These are phyloP conservation scores for Barnettozyma hawaiiensis DNA, from an alignment of 1,139 yeast genomes.

Conservation along the genomic window DNA sequence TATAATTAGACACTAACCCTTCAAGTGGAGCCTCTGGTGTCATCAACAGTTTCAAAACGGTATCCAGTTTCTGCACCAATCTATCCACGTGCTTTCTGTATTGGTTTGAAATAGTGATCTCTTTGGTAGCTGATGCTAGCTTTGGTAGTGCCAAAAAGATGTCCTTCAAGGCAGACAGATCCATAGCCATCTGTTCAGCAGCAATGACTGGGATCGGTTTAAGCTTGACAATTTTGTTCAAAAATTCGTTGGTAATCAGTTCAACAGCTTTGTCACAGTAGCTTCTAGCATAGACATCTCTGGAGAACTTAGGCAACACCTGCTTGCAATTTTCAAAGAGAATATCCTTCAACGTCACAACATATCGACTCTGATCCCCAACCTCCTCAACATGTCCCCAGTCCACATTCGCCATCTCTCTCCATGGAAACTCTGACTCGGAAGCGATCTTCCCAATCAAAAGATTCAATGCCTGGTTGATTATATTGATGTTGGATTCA, in stretches of 20 bases:
- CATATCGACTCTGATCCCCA: conserved; percentile 66
- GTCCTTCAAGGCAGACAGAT: conserved; percentile 57
- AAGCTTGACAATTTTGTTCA: conserved; percentile 46
- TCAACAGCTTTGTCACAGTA: conserved; percentile 77
- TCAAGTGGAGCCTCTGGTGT: conserved; percentile 62
- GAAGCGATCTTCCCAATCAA: conserved; percentile 54
- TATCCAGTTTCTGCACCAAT: conserved; percentile 51
- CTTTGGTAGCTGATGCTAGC: conserved; percentile 10
- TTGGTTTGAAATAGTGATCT: conserved; percentile 8
- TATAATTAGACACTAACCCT: conserved; percentile 60
- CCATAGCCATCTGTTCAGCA: conserved; percentile 78
- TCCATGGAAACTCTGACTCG: conserved; percentile 70
- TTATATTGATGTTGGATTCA: conserved; percentile 51
- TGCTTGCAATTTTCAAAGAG: conserved; percentile 42
- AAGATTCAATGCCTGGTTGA: conserved; percentile 52
- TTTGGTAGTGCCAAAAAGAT: conserved; percentile 49
- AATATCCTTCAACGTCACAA: conserved; percentile 48
- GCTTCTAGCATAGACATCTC: conserved; percentile 68
- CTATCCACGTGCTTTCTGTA: conserved; percentile 35
- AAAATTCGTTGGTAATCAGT: conserved; percentile 49
- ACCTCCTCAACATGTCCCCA: conserved; percentile 64
- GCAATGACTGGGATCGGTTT: conserved; percentile 64
- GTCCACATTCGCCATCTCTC: conserved; percentile 76
- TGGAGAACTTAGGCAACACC: conserved; percentile 56
- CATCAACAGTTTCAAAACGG: conserved; percentile 58